Base-by-base conservation (phyloP, 2,329 filamentous ascomycete genomes). In the Colletotrichum trifolii region DNA sequence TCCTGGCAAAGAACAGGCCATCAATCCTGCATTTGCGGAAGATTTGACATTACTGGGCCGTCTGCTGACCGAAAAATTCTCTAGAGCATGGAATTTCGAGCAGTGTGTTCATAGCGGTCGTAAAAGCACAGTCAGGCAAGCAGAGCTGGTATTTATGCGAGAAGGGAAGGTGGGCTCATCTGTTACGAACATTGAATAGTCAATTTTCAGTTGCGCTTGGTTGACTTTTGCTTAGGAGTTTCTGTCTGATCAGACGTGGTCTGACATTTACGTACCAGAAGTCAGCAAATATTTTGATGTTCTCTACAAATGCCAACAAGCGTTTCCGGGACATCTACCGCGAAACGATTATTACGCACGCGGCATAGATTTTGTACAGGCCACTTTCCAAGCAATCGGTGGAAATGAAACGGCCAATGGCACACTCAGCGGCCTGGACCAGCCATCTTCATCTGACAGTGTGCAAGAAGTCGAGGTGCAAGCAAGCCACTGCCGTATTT, bases 141-240 rank as follows among this genome's bases (percentile, higher is more conserved):
- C 85, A 1, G 85, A 87, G 71, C 72, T 87, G 15, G 82, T 85
- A 62, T 70, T 86, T 5, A 76, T 87, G 54, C 77, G 82, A 58
- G 78, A 77, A 11, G 85, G 84, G 68, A 85, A 82, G 78, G 84
- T 85, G 70, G 34, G 50, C 9, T 36, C 25, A 15, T 8, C 2
- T 25, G 25, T 25, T 25, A 25, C 25, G 25, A 4, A 5, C 17
- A 3, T 77, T 63, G 4, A 45, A 15, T 17, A 35, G 17, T 15
- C 25, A 4, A n/a, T 7, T 12, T 15, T 15, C 12, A n/a, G 6
- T n/a, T n/a, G 25, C 10, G 4, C 38, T 6, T 4, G 68, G 63
- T 69, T 75, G 50, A 70, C 60, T n/a, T 43, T 35, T 11, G 48
- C 9, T 46, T 50, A 84, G 82, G 74, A 71, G 15, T 77, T 68